Percentiles rank a stretch among this genome's conserved stretches.
phyloP scores from a whole-genome alignment of 2,329 filamentous ascomycete species.

The Venturia carpophila region DNA sequence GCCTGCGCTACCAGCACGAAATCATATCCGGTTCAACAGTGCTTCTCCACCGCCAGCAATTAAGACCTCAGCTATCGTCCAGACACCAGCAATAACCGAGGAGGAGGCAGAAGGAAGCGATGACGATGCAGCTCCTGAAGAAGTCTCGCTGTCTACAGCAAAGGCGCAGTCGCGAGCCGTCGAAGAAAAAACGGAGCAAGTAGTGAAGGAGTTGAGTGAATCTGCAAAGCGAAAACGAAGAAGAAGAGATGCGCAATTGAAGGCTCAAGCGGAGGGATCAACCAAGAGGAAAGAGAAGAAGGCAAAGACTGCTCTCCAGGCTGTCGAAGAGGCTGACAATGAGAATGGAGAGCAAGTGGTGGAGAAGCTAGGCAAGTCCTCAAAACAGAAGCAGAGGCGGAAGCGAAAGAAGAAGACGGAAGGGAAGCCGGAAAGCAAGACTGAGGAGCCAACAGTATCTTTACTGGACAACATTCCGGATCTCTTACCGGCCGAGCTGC shows the following conservation, averaged over 20 bases:
- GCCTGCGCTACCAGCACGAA: not conserved
- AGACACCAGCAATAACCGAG: not conserved
- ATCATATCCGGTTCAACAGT: conserved; percentile 15
- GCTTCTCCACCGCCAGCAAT: conserved; percentile 14
- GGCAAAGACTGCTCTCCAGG: not conserved
- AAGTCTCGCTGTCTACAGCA: conserved; percentile 14
- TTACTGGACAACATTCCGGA: conserved; percentile 10
- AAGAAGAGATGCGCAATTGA: conserved; percentile 13
- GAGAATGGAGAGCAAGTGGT: not conserved
- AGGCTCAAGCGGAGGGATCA: conserved; percentile 15
- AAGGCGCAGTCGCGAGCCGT: conserved; percentile 7
- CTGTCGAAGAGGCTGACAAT: not conserved
- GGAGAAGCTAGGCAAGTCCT: not conserved
- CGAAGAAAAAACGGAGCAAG: not conserved
- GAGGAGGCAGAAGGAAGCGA: conserved; percentile 15
- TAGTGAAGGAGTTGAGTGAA: conserved; percentile 1
- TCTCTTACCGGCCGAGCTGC: conserved; percentile 14
- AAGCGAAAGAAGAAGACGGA: not conserved
- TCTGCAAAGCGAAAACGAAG: conserved; percentile 9
- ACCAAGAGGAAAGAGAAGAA: conserved; percentile 12
- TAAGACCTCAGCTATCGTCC: not conserved
- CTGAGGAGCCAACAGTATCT: not conserved
- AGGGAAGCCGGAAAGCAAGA: not conserved
- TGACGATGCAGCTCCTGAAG: conserved; percentile 16
- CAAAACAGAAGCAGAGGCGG: not conserved